Conservation (phyloP, 73 alveolate species). For the Tetrahymena elliotti region DNA sequence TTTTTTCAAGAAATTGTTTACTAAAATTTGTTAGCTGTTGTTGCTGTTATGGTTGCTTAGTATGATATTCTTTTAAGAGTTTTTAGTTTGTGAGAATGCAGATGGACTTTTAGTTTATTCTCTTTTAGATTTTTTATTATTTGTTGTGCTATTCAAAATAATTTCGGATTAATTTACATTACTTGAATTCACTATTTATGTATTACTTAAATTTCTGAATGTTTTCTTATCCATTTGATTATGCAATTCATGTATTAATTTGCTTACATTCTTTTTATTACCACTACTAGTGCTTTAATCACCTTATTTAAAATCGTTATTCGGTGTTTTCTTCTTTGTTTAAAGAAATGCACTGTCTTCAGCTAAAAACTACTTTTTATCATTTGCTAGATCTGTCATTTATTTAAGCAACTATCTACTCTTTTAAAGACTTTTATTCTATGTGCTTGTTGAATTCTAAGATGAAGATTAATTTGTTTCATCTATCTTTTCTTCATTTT, state of each 20-base stretch:
- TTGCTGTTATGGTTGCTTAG: neutral
- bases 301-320: neutral
- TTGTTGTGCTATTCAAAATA: neutral
- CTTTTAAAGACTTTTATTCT: neutral
- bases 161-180: neutral
- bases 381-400: neutral
- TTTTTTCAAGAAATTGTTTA: neutral
- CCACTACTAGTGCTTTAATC: neutral
- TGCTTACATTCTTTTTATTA: neutral
- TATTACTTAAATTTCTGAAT: neutral
- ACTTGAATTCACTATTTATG: neutral
- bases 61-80: neutral
- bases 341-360: neutral
- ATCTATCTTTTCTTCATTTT: neutral
- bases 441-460: neutral
- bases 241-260: neutral
- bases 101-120: neutral
- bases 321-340: neutral
- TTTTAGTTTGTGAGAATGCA: neutral
- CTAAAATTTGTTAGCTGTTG: neutral
- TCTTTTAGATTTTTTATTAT: neutral
- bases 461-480: neutral
- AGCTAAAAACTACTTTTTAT: neutral
- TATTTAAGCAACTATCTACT: neutral
- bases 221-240: neutral